Percentiles rank a stretch among this genome's conserved stretches.
Evolutionary conservation across 768 basidiomycete species (phyloP).

Genomic region (Suillus spraguei): DNA sequence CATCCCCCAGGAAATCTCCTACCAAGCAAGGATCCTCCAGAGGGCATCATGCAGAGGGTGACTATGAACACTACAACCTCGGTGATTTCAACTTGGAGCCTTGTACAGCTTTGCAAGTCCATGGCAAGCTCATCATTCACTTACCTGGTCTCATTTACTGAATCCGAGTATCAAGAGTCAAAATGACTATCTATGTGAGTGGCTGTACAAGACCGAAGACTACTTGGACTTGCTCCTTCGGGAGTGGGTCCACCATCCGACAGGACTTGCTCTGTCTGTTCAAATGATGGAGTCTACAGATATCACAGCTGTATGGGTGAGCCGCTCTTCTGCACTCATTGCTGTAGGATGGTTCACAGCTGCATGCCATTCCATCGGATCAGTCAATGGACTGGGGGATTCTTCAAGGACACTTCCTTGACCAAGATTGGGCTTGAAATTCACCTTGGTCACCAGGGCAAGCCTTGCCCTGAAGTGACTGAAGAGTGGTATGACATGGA

Average conservation of each 20-base stretch:
- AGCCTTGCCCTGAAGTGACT: constrained; percentile 16
- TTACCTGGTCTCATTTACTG: too few species aligned
- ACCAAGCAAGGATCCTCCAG: too few species aligned
- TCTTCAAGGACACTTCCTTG: neutral
- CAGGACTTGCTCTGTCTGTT: neutral
- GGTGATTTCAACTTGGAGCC: too few species aligned
- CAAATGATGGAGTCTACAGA: neutral
- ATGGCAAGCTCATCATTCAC: too few species aligned
- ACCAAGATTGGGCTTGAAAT: neutral
- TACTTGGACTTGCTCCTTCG: neutral
- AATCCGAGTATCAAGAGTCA: too few species aligned
- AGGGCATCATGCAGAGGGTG: too few species aligned
- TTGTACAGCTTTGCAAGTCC: too few species aligned
- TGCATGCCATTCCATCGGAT: constrained; percentile 8
- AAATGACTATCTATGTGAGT: constrained; percentile 10
- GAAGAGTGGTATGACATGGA: neutral
- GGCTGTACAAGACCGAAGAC: constrained; percentile 1
- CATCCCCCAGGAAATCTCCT: too few species aligned
- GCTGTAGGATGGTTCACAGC: neutral
- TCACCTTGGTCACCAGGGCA: constrained; percentile 8
- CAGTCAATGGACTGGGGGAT: neutral
- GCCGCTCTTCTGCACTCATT: constrained; percentile 4
- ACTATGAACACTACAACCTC: too few species aligned
- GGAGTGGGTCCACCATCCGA: neutral
- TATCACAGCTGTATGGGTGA: constrained; percentile 2